Percentiles rank a stretch among this genome's conserved stretches.
These are phyloP conservation scores for Aspergillus pseudoglaucus DNA, from an alignment of 2,329 filamentous ascomycete species.

Conservation along the genomic window DNA sequence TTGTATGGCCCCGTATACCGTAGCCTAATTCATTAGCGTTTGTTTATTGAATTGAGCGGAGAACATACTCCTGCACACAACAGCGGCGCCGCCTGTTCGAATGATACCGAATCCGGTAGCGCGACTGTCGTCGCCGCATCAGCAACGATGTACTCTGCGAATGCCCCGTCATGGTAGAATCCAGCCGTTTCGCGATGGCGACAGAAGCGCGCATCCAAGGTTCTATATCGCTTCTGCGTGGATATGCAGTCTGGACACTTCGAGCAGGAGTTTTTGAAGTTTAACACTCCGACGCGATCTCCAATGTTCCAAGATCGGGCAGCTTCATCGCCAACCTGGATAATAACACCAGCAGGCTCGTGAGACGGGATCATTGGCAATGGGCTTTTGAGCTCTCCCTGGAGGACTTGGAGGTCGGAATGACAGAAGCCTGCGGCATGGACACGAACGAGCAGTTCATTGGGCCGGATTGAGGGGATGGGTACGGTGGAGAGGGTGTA, in stretches of 20 bases:
- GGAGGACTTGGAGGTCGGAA: constrained; percentile 9
- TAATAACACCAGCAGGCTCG: constrained; percentile 6
- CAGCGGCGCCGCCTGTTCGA: constrained; percentile 10
- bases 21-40: constrained; percentile 2
- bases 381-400: constrained; percentile 4
- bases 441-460: constrained; percentile 8
- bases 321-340: constrained; percentile 1
- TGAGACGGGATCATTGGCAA: constrained; percentile 6
- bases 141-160: constrained; percentile 10
- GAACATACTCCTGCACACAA: constrained; percentile 9
- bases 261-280: constrained; percentile 7
- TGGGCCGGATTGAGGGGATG: constrained; percentile 1
- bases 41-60: background rate
- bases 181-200: constrained; percentile 6
- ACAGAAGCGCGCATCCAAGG: constrained; percentile 6
- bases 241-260: constrained; percentile 2
- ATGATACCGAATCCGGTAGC: constrained; percentile 5
- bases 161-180: constrained; percentile 5
- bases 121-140: constrained; percentile 4
- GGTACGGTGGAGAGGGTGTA: background rate
- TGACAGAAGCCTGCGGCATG: constrained; percentile 9
- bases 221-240: background rate
- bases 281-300: constrained; percentile 7
- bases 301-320: constrained; percentile 2
- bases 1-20: constrained; percentile 3